Percentiles rank a stretch among this genome's conserved stretches.
phyloP scores from a whole-genome alignment of 305 asterid genomes.

The Solanum hybrid region DNA sequence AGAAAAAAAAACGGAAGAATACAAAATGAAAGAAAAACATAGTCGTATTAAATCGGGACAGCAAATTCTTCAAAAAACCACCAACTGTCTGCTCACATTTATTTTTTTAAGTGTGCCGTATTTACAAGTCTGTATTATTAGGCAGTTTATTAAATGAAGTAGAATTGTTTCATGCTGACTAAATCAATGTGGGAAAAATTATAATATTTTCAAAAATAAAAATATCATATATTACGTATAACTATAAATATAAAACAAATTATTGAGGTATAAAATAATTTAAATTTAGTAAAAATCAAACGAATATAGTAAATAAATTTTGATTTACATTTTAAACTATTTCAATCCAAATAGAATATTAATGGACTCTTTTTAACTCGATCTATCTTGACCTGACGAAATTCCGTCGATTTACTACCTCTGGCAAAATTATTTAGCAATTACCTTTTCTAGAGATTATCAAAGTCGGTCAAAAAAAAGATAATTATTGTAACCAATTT shows the following conservation, averaged over 20 bases:
- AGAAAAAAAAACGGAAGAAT: neutral
- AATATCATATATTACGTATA: neutral
- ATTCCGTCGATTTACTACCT: neutral
- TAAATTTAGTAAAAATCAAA: too few species aligned
- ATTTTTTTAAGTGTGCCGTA: neutral
- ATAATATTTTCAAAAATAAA: neutral
- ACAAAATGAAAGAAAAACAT: neutral
- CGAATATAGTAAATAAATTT: too few species aligned
- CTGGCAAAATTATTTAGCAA: neutral
- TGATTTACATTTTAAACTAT: neutral
- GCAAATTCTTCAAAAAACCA: neutral
- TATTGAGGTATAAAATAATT: too few species aligned
- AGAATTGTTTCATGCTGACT: neutral
- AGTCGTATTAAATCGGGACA: neutral
- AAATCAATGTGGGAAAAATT: neutral
- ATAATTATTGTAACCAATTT: neutral
- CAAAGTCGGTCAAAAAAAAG: neutral
- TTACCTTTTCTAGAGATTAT: neutral
- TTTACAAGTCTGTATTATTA: neutral
- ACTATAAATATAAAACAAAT: too few species aligned
- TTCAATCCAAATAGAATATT: neutral
- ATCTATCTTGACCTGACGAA: neutral
- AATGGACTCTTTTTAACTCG: neutral
- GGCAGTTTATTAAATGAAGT: neutral
- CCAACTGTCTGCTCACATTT: neutral